A percentile compares a stretch with the other conserved stretches of the same genome.
These are phyloP conservation scores for Thielaviopsis punctulata DNA, from an alignment of 2,329 filamentous ascomycete species.

Conservation along the genomic window DNA sequence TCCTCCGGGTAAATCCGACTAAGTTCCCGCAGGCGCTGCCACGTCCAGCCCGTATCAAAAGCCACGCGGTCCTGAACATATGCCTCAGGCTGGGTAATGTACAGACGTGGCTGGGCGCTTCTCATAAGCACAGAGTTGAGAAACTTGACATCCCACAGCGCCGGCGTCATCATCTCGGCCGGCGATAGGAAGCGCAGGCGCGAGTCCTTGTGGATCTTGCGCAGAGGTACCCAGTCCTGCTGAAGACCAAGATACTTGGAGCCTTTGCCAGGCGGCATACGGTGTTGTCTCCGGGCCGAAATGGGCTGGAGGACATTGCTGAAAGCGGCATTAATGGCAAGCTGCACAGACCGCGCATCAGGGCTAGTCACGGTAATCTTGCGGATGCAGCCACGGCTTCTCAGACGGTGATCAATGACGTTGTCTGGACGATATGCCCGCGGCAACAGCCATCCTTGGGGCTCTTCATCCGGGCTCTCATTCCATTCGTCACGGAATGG, in stretches of 20 bases:
- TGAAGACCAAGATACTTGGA: slow-evolving; percentile 39
- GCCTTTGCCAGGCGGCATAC: background rate
- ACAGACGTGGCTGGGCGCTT: slow-evolving; percentile 48
- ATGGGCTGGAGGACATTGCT: slow-evolving; percentile 28
- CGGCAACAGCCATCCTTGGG: slow-evolving; percentile 47
- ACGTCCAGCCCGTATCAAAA: slow-evolving; percentile 45
- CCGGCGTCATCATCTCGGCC: slow-evolving; percentile 55
- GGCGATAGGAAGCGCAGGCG: slow-evolving; percentile 53
- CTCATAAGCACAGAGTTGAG: slow-evolving; percentile 60
- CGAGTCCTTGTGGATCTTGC: slow-evolving; percentile 59
- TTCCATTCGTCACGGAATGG: slow-evolving; percentile 32
- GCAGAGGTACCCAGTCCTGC: slow-evolving; percentile 55
- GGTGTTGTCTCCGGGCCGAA: slow-evolving; percentile 1
- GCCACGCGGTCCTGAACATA: slow-evolving; percentile 48
- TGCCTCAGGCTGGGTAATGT: slow-evolving; percentile 57
- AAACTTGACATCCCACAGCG: slow-evolving; percentile 55
- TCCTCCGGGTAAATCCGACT: slow-evolving; percentile 36
- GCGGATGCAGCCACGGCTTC: slow-evolving; percentile 54
- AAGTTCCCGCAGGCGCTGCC: slow-evolving; percentile 49
- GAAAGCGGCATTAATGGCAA: slow-evolving; percentile 46
- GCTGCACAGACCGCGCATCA: slow-evolving; percentile 50
- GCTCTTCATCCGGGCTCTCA: slow-evolving; percentile 22
- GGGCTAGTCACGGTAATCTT: slow-evolving; percentile 42
- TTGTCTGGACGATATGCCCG: slow-evolving; percentile 49
- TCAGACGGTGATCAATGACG: slow-evolving; percentile 51